phyloP scores from a whole-genome alignment of 306 rosid species.

The Psophocarpus tetragonolobus region DNA sequence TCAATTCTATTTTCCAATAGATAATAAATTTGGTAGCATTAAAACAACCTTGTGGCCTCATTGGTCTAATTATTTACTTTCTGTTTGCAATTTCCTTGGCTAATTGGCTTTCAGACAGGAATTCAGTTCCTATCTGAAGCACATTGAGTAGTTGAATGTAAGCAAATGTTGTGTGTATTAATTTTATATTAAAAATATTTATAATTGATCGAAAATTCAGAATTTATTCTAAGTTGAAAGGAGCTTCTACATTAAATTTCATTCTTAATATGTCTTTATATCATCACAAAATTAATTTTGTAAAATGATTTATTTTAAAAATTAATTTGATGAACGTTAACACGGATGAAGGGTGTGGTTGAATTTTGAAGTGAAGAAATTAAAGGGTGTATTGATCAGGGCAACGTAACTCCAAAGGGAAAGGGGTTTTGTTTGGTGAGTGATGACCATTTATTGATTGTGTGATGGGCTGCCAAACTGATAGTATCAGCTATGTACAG shows the following conservation, averaged over 20 bases:
- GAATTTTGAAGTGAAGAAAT: slow-evolving; percentile 32
- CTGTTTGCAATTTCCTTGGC: slow-evolving; percentile 13
- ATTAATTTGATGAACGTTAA: too few relatives aligned
- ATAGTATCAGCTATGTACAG: slow-evolving; percentile 12
- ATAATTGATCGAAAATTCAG: too few relatives aligned
- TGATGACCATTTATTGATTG: slow-evolving; percentile 41
- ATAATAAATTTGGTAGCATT: slow-evolving; percentile 24
- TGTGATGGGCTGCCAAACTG: slow-evolving; percentile 44
- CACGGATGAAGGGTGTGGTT: slow-evolving; percentile 36
- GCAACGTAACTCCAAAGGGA: slow-evolving; percentile 60
- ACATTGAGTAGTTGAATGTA: slow-evolving; percentile 34
- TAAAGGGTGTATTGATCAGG: slow-evolving; percentile 27
- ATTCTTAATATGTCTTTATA: too few relatives aligned
- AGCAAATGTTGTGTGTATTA: slow-evolving; percentile 29
- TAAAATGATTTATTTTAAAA: too few relatives aligned
- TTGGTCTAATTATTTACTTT: slow-evolving; percentile 15
- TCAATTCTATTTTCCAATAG: slow-evolving; percentile 25
- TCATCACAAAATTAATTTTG: too few relatives aligned
- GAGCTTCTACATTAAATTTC: too few relatives aligned
- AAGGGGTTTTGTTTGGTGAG: slow-evolving; percentile 60
- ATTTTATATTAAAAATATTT: too few relatives aligned
- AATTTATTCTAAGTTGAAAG: too few relatives aligned
- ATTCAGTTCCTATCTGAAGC: slow-evolving; percentile 39
- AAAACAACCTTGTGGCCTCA: slow-evolving; percentile 24
- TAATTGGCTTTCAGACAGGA: slow-evolving; percentile 37